Conservation (phyloP, 1,139 yeast genomes). For the Taphrina pruni region DNA sequence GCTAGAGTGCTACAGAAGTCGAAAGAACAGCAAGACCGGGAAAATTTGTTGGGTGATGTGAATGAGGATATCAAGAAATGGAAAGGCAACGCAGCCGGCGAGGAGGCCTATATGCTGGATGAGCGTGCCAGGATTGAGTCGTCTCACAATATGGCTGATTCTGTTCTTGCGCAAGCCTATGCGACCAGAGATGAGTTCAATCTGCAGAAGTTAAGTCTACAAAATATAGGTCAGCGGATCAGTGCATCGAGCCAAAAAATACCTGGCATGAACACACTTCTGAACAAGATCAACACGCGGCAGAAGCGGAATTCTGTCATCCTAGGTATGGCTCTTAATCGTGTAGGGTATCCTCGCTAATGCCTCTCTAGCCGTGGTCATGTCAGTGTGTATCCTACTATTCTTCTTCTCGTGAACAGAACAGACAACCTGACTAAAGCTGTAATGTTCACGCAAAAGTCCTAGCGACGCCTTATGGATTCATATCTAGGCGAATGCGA, state of each 20-base stretch:
- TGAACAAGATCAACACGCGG: constrained; percentile 82
- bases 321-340: constrained; percentile 63
- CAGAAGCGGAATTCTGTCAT: constrained; percentile 86
- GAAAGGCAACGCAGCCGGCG: constrained; percentile 51
- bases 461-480: too few relatives aligned
- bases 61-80: constrained; percentile 68
- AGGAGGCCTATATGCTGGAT: constrained; percentile 73
- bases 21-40: constrained; percentile 74
- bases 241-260: constrained; percentile 66
- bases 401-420: constrained; percentile 25
- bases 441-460: too few relatives aligned
- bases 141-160: constrained; percentile 77
- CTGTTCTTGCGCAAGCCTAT: constrained; percentile 81
- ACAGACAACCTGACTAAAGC: background rate
- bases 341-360: background rate
- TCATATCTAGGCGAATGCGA: too few relatives aligned
- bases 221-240: constrained; percentile 69
- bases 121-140: constrained; percentile 77
- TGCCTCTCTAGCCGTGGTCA: constrained; percentile 18
- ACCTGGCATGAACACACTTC: constrained; percentile 81
- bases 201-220: constrained; percentile 70
- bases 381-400: constrained; percentile 30
- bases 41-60: constrained; percentile 74
- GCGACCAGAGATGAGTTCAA: constrained; percentile 84
- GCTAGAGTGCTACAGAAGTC: constrained; percentile 65